A percentile compares a stretch with the other conserved stretches of the same genome.
Conservation (phyloP, 2,329 filamentous ascomycete species). For the Arthrinium phaeospermum region DNA sequence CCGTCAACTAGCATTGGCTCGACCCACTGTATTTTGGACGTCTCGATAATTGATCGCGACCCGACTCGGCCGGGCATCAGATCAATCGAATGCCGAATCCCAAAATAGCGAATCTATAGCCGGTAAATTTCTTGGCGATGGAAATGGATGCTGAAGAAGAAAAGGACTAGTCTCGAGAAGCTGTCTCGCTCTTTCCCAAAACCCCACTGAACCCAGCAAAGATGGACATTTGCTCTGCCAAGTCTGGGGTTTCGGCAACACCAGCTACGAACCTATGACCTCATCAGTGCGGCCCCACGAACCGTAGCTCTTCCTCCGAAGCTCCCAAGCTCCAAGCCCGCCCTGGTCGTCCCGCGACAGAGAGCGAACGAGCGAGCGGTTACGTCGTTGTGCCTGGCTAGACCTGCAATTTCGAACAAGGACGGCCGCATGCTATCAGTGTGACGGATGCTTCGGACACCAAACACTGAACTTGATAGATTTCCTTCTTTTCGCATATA, state of each 20-base stretch:
- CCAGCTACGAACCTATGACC: conserved; percentile 12
- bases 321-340: background rate
- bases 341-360: background rate
- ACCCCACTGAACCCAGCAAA: background rate
- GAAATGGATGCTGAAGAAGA: background rate
- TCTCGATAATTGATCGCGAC: background rate
- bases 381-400: conserved; percentile 18
- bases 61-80: background rate
- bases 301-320: background rate
- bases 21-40: background rate
- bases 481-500: background rate
- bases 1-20: background rate
- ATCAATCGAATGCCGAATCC: background rate
- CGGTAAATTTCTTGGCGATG: too few relatives aligned
- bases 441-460: background rate
- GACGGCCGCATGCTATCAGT: background rate
- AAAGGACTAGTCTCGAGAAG: background rate
- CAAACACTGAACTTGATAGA: background rate
- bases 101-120: background rate
- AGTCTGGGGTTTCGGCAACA: background rate
- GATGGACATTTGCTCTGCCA: background rate
- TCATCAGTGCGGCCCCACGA: conserved; percentile 17
- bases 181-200: background rate
- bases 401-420: background rate
- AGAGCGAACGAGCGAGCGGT: conserved; percentile 6